Evolutionary conservation across 208 protist species (phyloP).

Genomic region (Wallacemonas sp.): DNA sequence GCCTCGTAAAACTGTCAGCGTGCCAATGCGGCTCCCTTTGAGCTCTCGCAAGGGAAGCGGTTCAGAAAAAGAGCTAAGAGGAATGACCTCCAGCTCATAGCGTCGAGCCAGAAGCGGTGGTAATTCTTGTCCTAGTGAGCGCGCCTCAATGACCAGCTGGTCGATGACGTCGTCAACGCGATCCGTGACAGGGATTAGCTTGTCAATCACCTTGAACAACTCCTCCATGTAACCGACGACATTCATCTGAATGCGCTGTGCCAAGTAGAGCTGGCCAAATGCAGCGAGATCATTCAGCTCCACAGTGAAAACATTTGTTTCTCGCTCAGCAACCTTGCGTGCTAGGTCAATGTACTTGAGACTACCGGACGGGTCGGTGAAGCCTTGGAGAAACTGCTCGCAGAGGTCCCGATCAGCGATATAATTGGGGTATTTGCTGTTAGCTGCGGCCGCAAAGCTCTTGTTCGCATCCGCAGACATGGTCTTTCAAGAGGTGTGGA

Average conservation of each 20-base stretch:
- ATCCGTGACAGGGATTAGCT: constrained; percentile 52
- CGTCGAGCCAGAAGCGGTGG: constrained; percentile 65
- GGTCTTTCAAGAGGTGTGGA: too few relatives aligned
- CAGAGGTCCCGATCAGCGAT: constrained; percentile 76
- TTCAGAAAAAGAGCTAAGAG: constrained; percentile 39
- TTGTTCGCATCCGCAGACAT: constrained; percentile 22
- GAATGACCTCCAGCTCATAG: constrained; percentile 75
- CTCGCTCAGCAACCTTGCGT: constrained; percentile 40
- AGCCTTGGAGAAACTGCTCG: constrained; percentile 70
- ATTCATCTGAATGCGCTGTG: constrained; percentile 88
- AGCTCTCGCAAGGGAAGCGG: constrained; percentile 73
- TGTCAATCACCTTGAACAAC: constrained; percentile 73
- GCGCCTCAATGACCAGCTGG: constrained; percentile 67
- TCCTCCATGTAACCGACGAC: constrained; percentile 84
- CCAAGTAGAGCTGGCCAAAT: constrained; percentile 75
- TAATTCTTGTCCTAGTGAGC: constrained; percentile 57
- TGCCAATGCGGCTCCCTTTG: constrained; percentile 75
- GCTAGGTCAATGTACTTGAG: constrained; percentile 61
- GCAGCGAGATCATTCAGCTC: constrained; percentile 64
- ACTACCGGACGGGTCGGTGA: constrained; percentile 46
- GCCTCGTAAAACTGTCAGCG: constrained; percentile 76
- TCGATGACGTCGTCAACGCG: constrained; percentile 70
- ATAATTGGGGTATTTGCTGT: constrained; percentile 81
- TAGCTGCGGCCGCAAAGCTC: constrained; percentile 60
- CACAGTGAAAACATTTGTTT: constrained; percentile 48